Conservation (phyloP, 345 rosid genomes). For the Gossypium raimondii region DNA sequence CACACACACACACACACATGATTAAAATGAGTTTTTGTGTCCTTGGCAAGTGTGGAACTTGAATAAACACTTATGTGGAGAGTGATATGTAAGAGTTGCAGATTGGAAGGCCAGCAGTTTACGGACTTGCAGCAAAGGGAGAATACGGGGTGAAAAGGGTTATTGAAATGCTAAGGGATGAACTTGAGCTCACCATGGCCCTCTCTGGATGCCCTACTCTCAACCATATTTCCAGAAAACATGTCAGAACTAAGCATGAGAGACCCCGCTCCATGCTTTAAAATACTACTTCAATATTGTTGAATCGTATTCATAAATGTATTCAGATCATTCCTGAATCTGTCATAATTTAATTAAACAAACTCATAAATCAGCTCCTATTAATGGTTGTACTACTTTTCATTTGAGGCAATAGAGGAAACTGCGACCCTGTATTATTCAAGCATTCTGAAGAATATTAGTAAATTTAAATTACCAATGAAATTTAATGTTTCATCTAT, state of each 20-base stretch:
- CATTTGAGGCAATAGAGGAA: not conserved
- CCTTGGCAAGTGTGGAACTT: not conserved
- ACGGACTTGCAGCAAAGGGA: slow-evolving; percentile 76
- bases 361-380: not conserved
- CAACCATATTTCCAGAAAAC: slow-evolving; percentile 57
- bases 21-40: not conserved
- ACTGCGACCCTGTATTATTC: not conserved
- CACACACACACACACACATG: not conserved
- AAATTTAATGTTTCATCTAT: not conserved
- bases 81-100: slow-evolving; percentile 31
- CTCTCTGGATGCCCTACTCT: slow-evolving; percentile 67
- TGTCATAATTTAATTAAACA: not conserved
- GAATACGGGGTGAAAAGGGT: slow-evolving; percentile 59
- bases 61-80: not conserved
- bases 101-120: slow-evolving; percentile 82
- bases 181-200: slow-evolving; percentile 78
- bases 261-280: slow-evolving; percentile 48
- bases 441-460: not conserved
- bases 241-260: slow-evolving; percentile 43
- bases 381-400: not conserved
- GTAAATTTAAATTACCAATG: too few species aligned
- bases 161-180: slow-evolving; percentile 65
- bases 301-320: not conserved
- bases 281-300: not conserved
- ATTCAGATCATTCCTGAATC: not conserved